Evolutionary conservation across 1,139 yeast species (phyloP).

Genomic region (Candida frijolesensis): DNA sequence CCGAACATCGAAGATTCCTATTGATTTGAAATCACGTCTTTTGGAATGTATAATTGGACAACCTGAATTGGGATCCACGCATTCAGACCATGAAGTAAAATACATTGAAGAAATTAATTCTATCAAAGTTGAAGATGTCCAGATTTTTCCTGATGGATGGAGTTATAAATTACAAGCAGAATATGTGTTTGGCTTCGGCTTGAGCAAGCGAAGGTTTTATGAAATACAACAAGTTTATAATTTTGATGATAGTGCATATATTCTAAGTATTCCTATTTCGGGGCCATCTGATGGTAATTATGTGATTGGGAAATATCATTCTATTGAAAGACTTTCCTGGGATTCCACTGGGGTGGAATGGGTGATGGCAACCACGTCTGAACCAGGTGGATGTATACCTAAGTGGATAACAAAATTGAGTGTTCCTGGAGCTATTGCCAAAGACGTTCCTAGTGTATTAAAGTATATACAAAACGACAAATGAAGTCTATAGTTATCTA

Average conservation of each 20-base stretch:
- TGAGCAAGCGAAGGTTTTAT: conserved; percentile 55
- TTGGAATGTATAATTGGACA: conserved; percentile 12
- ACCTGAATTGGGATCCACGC: conserved; percentile 23
- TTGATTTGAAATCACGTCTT: neutral
- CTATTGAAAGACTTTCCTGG: conserved; percentile 56
- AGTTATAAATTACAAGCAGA: conserved; percentile 32
- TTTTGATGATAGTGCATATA: conserved; percentile 36
- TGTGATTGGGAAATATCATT: conserved; percentile 53
- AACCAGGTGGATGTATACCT: conserved; percentile 70
- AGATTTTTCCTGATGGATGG: conserved; percentile 14
- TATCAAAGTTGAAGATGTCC: conserved; percentile 14
- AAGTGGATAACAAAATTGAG: conserved; percentile 59
- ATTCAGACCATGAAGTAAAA: conserved; percentile 36
- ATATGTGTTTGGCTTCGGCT: conserved; percentile 54
- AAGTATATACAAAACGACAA: conserved; percentile 37
- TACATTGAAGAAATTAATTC: conserved; percentile 35
- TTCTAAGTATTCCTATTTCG: conserved; percentile 53
- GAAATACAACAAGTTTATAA: conserved; percentile 54
- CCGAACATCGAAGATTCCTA: conserved; percentile 6
- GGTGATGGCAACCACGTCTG: conserved; percentile 67
- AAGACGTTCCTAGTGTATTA: conserved; percentile 67
- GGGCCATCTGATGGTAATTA: conserved; percentile 21
- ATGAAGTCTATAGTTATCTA: neutral
- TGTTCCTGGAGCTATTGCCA: conserved; percentile 59
- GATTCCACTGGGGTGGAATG: conserved; percentile 46